These are phyloP conservation scores for Citrus medica DNA, from an alignment of 345 rosid genomes.

Conservation along the genomic window DNA sequence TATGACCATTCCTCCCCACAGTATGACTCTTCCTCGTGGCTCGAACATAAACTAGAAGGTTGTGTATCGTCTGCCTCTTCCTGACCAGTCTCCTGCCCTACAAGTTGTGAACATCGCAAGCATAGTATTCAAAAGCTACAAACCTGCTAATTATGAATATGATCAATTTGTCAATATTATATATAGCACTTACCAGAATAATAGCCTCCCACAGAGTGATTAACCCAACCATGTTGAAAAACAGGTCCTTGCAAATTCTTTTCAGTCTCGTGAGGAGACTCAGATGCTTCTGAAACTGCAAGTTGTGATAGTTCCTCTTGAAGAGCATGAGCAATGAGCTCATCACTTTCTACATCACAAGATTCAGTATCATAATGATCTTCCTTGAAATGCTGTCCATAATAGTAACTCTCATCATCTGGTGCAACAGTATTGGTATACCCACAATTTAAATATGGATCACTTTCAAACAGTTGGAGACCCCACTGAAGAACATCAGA, in stretches of 20 bases:
- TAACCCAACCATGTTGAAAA: constrained; percentile 38
- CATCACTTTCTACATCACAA: constrained; percentile 45
- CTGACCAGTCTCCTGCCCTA: constrained; percentile 35
- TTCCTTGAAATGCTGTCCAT: constrained; percentile 36
- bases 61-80: constrained; percentile 41
- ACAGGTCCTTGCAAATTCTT: constrained; percentile 30
- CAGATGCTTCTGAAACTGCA: constrained; percentile 38
- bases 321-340: constrained; percentile 53
- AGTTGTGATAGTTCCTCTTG: constrained; percentile 69
- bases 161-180: not conserved
- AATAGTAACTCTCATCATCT: constrained; percentile 37
- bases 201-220: constrained; percentile 33
- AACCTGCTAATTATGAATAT: not conserved
- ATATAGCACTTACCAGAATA: constrained; percentile 37
- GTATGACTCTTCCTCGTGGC: constrained; percentile 43
- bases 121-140: not conserved
- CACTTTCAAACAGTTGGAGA: constrained; percentile 48
- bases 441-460: constrained; percentile 44
- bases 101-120: constrained; percentile 8
- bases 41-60: constrained; percentile 45
- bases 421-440: constrained; percentile 27
- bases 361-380: constrained; percentile 29
- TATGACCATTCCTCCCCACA: constrained; percentile 41
- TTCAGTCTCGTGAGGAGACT: constrained; percentile 26
- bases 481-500: constrained; percentile 61